phyloP scores from a whole-genome alignment of 257 asterid species.

The Solanum bulbocastanum region DNA sequence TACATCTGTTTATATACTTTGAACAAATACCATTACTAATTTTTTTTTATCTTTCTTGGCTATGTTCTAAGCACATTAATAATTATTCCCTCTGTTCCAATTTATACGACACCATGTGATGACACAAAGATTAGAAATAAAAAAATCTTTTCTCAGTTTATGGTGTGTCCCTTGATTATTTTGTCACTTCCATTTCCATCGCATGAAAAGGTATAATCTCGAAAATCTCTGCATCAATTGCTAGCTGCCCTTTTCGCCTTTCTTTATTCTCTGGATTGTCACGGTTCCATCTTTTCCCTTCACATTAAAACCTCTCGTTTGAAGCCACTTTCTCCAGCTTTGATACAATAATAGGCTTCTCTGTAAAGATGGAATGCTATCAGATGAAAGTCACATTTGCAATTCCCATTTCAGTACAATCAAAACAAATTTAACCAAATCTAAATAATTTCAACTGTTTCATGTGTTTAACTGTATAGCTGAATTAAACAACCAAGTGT shows the following conservation, averaged over 20 bases:
- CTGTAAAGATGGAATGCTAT: neutral
- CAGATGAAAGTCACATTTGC: neutral
- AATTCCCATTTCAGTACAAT: neutral
- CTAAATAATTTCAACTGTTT: neutral
- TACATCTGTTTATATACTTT: neutral
- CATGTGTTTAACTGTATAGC: neutral
- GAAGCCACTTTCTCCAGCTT: conserved; percentile 59
- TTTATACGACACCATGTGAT: neutral
- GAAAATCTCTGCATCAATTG: conserved; percentile 42
- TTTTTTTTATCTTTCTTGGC: neutral
- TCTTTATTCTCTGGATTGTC: conserved; percentile 40
- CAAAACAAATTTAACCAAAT: neutral
- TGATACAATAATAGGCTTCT: conserved; percentile 28
- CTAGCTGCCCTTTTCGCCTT: conserved; percentile 61
- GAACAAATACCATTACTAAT: neutral
- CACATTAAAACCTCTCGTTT: conserved; percentile 46
- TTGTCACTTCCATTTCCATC: neutral
- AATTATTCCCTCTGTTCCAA: neutral
- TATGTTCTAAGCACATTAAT: neutral
- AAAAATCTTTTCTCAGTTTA: neutral
- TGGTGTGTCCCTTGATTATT: neutral
- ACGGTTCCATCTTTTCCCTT: conserved; percentile 43
- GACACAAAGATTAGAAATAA: neutral
- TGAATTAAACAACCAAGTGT: neutral
- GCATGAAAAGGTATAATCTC: neutral